Base-by-base conservation (phyloP, 73 alveolate genomes). In the Blepharisma japonicum region DNA sequence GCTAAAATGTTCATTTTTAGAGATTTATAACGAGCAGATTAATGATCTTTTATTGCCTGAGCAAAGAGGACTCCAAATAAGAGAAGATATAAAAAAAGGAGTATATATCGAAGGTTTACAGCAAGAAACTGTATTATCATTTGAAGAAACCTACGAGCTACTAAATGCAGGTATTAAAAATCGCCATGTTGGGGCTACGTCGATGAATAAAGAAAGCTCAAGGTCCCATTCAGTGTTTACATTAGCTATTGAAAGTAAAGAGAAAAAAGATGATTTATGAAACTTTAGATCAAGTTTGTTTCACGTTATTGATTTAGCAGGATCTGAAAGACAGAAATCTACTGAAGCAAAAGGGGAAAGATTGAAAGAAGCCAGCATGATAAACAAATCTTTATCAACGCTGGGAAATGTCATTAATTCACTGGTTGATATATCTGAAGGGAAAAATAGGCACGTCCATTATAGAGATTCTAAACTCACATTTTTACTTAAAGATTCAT, bases 301-400 rank as follows among this genome's bases (percentile, higher is more conserved):
- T 74, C 96, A 97, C 80, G 85, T 97, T 66, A 94, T 97, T 23
- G 99, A 96, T 84, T 81, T 97, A 25, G 99, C 99, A 7, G 99
- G 99, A 23, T 88, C 98, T 21, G 99, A 97, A 78, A 90, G 98
- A 14, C 92, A 92, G 70, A 91, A 95, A 85, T 71, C 89, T 23
- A 85, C 97, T 23, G 94, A 91, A 23, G 95, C 98, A 20, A 86
- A 76, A 8, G 99, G 98, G 4, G 98, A 96, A 56, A 85, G 99
- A 83, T 82, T 94, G 18, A 91, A 94, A 81, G 99, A 97, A 89
- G 99, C 99, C 4, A 97, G 98, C 27, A 84, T 89, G 83, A 97
- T 97, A 53, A 97, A 97, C 78, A 94, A 95, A 86, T 81, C 96
- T 78, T 87, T 97, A 32, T 83, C 97, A 49, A 94, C 98, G 0